Evolutionary conservation across 208 protist genomes (phyloP), one percentile per base, ranked within the genome.

Genomic region (Herpetomonas samuelpessoai): DNA sequence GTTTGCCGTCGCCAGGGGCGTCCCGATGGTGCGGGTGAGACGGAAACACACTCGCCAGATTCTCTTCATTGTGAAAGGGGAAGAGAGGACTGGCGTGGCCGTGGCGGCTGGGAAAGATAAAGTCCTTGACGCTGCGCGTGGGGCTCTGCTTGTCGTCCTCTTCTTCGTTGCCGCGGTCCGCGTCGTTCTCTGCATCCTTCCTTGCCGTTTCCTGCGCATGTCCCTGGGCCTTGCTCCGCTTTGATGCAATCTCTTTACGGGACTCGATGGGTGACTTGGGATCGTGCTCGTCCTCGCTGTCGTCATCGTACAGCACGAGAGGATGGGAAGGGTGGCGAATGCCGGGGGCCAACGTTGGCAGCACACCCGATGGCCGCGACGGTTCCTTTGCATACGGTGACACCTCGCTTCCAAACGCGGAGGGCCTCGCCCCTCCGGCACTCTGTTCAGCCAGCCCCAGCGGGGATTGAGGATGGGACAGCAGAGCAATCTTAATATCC

Each of bases 21-120:
- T n/a, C 44, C n/a, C 44, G 16, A 14, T 3, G n/a, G 44, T 21
- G 44, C 44, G 44, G 9, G 35, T 41, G 35, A 14, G 9, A 6
- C 9, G 35, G 35, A 14, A 41, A 6, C 9, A 41, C 14, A 14
- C 14, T 14, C 9, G 6, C 9, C 35, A 41, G 35, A 14, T 41
- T 41, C 9, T 41, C 35, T 14, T 41, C 35, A 14, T 41, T 41
- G 35, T 41, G 35, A 14, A 41, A 41, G 35, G 35, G 35, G 14
- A 41, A 41, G 35, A 41, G 35, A 6, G 35, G 35, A 41, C 35
- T 53, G 38, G 29, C 62, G 26, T 57, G 49, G 14, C 21, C 48
- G 21, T 57, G 31, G 25, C 26, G 30, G 4, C 28, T 27, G 31
- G 64, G 64, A 29, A 70, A 70, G 24, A 70, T 28, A 3, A 70